Evolutionary conservation across 2,329 filamentous ascomycete species (phyloP).

Genomic region (Lachnellula willkommii): DNA sequence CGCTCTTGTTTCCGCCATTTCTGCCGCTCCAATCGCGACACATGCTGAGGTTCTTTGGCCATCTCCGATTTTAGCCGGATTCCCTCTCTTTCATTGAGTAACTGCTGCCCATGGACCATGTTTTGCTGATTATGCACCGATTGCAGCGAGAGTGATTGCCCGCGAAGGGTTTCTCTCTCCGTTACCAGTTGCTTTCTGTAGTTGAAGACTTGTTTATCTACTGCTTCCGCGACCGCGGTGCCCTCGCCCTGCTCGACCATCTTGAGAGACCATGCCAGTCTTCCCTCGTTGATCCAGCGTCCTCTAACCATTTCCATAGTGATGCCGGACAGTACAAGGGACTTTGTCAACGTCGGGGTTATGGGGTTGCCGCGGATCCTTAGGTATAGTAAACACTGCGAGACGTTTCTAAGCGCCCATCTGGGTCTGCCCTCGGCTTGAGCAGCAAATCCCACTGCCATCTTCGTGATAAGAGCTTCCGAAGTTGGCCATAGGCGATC

Average conservation of each 20-base stretch:
- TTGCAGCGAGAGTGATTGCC: too few species aligned
- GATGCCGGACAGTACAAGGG: conserved; percentile 20
- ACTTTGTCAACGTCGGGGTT: conserved; percentile 17
- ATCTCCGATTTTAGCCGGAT: neutral
- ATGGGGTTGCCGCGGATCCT: conserved; percentile 17
- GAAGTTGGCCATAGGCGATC: conserved; percentile 10
- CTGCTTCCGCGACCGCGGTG: conserved; percentile 18
- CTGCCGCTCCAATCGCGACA: neutral
- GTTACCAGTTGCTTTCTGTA: conserved; percentile 12
- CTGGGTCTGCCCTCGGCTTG: conserved; percentile 3
- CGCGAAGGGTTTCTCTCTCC: neutral
- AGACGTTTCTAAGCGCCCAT: conserved; percentile 24
- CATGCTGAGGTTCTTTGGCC: neutral
- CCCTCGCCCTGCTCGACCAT: conserved; percentile 24
- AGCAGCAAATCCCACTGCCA: conserved; percentile 28
- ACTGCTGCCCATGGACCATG: neutral
- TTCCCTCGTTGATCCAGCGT: conserved; percentile 17
- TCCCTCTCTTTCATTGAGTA: neutral
- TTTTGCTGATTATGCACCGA: too few species aligned
- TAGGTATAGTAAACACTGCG: conserved; percentile 24
- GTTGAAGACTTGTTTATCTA: conserved; percentile 14
- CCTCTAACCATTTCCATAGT: conserved; percentile 16
- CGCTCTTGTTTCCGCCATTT: too few species aligned
- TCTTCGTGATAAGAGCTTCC: conserved; percentile 19
- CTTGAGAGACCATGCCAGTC: conserved; percentile 21